These are phyloP conservation scores for Mucor circinelloides DNA, from an alignment of 371 early-diverging fungal species.

Conservation along the genomic window DNA sequence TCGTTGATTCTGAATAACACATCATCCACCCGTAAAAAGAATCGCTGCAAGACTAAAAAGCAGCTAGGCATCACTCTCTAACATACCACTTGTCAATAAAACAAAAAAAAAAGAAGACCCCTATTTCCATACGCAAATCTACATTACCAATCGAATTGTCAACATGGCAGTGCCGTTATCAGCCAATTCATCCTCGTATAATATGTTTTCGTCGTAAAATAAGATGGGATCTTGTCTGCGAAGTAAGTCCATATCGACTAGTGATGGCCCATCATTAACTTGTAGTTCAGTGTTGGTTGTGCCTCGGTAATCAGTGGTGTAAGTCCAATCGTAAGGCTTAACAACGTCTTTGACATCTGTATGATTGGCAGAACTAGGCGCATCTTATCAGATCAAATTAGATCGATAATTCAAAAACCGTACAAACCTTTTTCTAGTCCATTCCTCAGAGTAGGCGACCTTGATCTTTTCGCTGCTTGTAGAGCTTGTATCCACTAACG, in stretches of 20 bases:
- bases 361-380: slow-evolving; percentile 51
- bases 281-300: slow-evolving; percentile 34
- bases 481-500: slow-evolving; percentile 65
- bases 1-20: slow-evolving; percentile 89
- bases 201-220: slow-evolving; percentile 87
- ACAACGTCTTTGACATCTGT: slow-evolving; percentile 79
- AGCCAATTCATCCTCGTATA: slow-evolving; percentile 96
- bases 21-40: slow-evolving; percentile 92
- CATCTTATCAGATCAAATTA: neutral
- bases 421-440: slow-evolving; percentile 75
- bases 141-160: slow-evolving; percentile 76
- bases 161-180: slow-evolving; percentile 91
- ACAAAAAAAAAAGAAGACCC: neutral
- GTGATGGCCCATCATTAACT: slow-evolving; percentile 20
- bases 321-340: slow-evolving; percentile 97
- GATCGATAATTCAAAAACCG: slow-evolving; percentile 1
- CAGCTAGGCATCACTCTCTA: slow-evolving; percentile 93
- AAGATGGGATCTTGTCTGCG: slow-evolving; percentile 82
- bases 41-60: slow-evolving; percentile 85
- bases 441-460: slow-evolving; percentile 83
- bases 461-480: slow-evolving; percentile 69
- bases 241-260: slow-evolving; percentile 78
- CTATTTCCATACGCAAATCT: neutral
- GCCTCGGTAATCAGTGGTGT: slow-evolving; percentile 80
- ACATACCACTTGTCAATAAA: neutral